Conservation (phyloP, 2,329 filamentous ascomycete species). For the Cadophora gregata region DNA sequence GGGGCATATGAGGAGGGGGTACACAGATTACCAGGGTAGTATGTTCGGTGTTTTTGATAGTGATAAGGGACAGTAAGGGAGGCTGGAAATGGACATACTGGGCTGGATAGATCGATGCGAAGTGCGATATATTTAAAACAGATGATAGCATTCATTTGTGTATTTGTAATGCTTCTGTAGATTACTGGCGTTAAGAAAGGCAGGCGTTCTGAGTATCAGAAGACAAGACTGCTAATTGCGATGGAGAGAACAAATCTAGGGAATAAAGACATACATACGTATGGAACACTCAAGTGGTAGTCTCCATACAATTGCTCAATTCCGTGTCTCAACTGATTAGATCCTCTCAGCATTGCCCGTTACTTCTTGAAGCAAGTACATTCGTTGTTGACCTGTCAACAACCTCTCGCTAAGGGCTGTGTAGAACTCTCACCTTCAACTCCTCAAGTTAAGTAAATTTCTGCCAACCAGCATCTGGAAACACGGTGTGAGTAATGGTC, state of each 20-base stretch:
- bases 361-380: too few relatives aligned
- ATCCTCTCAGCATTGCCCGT: too few relatives aligned
- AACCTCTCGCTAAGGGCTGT: background rate
- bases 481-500: background rate
- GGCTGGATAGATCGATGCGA: background rate
- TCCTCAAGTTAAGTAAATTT: background rate
- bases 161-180: background rate
- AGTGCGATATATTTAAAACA: background rate
- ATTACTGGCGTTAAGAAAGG: background rate
- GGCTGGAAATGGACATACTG: background rate
- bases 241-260: background rate
- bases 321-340: too few relatives aligned
- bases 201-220: too few relatives aligned
- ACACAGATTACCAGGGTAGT: background rate
- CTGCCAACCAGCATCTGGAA: background rate
- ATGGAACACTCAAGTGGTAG: too few relatives aligned
- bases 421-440: background rate
- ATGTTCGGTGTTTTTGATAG: background rate
- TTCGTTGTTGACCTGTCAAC: background rate
- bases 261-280: too few relatives aligned
- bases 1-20: conserved; percentile 4
- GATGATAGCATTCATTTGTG: too few relatives aligned
- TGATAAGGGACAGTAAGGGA: background rate
- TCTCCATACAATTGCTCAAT: too few relatives aligned
- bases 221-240: background rate